Evolutionary conservation across 106 monocot genomes (phyloP).

Genomic region (Acanthochlamys bracteata): DNA sequence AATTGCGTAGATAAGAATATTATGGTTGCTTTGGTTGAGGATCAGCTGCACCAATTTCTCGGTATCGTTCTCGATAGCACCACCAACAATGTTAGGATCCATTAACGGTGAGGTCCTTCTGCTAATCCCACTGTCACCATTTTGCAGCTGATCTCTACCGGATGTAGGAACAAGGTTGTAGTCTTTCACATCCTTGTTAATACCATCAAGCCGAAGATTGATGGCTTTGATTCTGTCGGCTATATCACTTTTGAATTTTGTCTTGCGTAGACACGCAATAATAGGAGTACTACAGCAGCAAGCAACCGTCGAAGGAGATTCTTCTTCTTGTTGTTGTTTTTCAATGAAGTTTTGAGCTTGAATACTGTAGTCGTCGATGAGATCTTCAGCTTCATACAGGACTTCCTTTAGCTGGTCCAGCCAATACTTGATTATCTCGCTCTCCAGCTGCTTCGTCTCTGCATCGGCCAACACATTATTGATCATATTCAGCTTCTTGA

Average conservation of each 20-base stretch:
- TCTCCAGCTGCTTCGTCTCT: background rate
- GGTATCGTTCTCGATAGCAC: constrained; percentile 16
- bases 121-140: background rate
- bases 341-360: constrained; percentile 2
- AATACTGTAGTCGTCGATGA: constrained; percentile 19
- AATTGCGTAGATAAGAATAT: constrained; percentile 13
- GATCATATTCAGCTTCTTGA: background rate
- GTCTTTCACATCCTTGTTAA: constrained; percentile 3
- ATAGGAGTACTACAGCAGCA: background rate
- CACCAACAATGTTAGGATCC: constrained; percentile 20
- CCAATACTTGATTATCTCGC: constrained; percentile 5
- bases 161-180: constrained; percentile 6
- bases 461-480: background rate
- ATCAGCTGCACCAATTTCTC: constrained; percentile 17
- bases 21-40: background rate
- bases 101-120: constrained; percentile 4
- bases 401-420: constrained; percentile 12
- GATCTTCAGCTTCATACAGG: constrained; percentile 26
- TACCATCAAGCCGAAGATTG: background rate
- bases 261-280: background rate
- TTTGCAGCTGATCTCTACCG: no score
- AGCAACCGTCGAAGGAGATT: background rate
- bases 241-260: background rate
- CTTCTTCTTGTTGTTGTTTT: no score
- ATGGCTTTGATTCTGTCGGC: constrained; percentile 2